Evolutionary conservation across 2,329 filamentous ascomycete species (phyloP).

Genomic region (Moelleriella libera): DNA sequence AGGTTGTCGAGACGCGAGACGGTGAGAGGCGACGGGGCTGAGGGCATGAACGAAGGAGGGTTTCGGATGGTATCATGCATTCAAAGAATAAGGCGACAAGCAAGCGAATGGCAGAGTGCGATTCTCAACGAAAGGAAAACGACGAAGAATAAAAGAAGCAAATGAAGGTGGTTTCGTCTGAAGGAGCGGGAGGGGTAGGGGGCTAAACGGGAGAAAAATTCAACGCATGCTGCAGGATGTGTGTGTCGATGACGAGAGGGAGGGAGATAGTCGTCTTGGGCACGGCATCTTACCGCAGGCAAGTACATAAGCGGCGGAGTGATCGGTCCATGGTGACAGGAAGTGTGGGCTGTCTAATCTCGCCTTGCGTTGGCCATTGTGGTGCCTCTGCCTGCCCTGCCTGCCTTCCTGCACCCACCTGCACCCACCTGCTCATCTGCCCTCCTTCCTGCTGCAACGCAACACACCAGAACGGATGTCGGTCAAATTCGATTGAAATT

Average conservation of each 20-base stretch:
- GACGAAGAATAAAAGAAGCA: background rate
- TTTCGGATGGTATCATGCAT: background rate
- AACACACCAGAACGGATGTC: no score
- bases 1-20: background rate
- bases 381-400: background rate
- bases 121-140: background rate
- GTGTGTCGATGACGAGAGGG: constrained; percentile 3
- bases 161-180: background rate
- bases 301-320: background rate
- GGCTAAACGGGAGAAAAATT: constrained; percentile 1
- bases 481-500: no score
- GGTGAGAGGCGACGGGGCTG: background rate
- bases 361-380: background rate
- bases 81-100: background rate
- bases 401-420: no score
- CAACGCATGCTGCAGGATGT: constrained; percentile 1
- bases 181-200: background rate
- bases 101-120: constrained; percentile 1
- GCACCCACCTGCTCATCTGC: no score
- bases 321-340: background rate
- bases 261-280: background rate
- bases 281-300: no score
- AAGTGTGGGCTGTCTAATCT: background rate
- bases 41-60: background rate
- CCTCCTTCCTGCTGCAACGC: no score